Conservation (phyloP, 768 basidiomycete genomes). For the Psilocybe tampanensis region DNA sequence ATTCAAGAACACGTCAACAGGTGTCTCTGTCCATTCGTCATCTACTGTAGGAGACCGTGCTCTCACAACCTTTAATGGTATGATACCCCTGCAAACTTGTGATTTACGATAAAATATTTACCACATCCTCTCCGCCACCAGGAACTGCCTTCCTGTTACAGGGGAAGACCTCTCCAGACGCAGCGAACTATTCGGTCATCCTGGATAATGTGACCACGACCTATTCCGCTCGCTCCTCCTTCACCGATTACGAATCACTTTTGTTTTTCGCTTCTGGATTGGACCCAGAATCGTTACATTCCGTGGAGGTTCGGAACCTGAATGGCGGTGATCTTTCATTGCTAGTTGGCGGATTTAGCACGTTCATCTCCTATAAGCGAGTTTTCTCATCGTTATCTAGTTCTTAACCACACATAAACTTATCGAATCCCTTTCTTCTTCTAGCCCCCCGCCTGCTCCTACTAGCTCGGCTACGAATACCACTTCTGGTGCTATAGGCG, state of each 20-base stretch:
- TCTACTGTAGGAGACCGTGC: slow-evolving; percentile 48
- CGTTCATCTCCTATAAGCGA: slow-evolving; percentile 39
- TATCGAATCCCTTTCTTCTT: slow-evolving; percentile 1
- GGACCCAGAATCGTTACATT: slow-evolving; percentile 49
- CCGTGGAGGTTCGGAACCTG: slow-evolving; percentile 57
- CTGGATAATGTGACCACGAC: slow-evolving; percentile 42
- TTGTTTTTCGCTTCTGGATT: slow-evolving; percentile 69
- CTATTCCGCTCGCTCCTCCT: slow-evolving; percentile 56
- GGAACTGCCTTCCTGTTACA: slow-evolving; percentile 63
- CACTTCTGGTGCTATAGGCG: slow-evolving; percentile 19
- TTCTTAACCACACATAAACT: slow-evolving; percentile 11
- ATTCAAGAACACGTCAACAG: slow-evolving; percentile 30
- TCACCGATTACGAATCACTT: slow-evolving; percentile 50
- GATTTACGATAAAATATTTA: background rate
- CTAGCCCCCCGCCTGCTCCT: slow-evolving; percentile 6
- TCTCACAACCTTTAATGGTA: slow-evolving; percentile 48
- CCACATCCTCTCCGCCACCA: slow-evolving; percentile 23
- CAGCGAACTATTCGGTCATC: slow-evolving; percentile 60
- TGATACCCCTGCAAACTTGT: slow-evolving; percentile 12
- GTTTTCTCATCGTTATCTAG: slow-evolving; percentile 18
- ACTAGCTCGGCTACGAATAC: slow-evolving; percentile 4
- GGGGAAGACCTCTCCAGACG: slow-evolving; percentile 59
- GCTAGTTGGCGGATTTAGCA: slow-evolving; percentile 50
- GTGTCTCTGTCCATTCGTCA: slow-evolving; percentile 26
- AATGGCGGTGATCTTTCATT: slow-evolving; percentile 54